Conservation (phyloP, 345 rosid genomes). For the Eucalyptus marginata region DNA sequence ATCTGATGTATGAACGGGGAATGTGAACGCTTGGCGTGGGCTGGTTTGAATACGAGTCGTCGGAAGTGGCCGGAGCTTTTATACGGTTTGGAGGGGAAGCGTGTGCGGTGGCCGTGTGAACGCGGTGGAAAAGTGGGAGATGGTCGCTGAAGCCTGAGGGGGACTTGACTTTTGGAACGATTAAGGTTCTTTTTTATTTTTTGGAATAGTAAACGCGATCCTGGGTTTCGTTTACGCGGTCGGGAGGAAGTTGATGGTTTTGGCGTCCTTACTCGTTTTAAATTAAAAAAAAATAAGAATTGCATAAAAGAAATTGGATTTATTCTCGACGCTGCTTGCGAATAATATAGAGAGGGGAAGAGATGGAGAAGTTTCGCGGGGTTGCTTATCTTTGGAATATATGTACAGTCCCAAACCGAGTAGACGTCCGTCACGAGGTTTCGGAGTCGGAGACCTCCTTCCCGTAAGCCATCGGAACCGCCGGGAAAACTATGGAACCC, state of each 20-base stretch:
- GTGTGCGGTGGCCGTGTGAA: constrained; percentile 43
- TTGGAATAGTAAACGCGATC: neutral
- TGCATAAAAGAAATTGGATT: neutral
- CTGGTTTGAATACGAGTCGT: neutral
- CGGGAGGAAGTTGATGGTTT: neutral
- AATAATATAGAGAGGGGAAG: neutral
- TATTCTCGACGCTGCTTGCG: neutral
- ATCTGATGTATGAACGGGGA: neutral
- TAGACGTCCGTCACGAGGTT: neutral
- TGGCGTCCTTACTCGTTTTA: neutral
- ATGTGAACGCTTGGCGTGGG: constrained; percentile 17
- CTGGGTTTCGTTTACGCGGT: neutral
- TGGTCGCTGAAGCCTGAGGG: constrained; percentile 12
- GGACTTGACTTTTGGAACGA: constrained; percentile 28
- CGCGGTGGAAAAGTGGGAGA: constrained; percentile 9
- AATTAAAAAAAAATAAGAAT: neutral
- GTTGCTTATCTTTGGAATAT: neutral
- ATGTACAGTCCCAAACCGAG: neutral
- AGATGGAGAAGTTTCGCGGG: neutral
- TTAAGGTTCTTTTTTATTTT: neutral
- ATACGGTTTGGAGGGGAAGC: constrained; percentile 15
- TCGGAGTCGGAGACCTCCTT: neutral
- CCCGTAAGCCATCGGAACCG: neutral
- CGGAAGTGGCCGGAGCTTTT: neutral
- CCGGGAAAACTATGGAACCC: neutral